Evolutionary conservation across 306 rosid genomes (phyloP), one percentile per base, ranked within the genome.

Genomic region (Trifolium repens): DNA sequence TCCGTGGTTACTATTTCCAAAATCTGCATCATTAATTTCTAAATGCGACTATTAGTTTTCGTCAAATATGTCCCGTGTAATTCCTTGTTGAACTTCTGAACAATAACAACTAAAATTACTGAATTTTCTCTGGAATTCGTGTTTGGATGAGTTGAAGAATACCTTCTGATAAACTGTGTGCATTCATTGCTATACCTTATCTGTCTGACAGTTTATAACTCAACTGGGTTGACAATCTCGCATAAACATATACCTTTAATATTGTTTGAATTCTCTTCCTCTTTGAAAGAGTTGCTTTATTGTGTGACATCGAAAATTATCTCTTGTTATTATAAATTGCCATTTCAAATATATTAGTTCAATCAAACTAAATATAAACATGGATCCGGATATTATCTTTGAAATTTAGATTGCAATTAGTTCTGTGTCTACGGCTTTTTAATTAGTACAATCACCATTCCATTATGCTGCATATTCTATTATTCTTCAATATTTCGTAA

Each of bases 241-340:
- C 17, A 47, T 10, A 14, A 19, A 46, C 24, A 66, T 7, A 4
- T 43, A 22, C 34, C 30, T 43, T 67, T 40, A 46, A 40, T 40
- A 78, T 72, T 64, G 17, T 66, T 47, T 53, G 47, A 57, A 30
- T 50, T 60, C 32, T 35, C 37, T 62, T 55, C 46, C 11, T 80
- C 64, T 47, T 80, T 77, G 72, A 70, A 72, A 54, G 68, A 73
- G 75, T 74, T 46, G 27, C 37, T 76, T 69, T 71, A 57, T 68
- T 35, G 7, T 35, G 61, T 10, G 34, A 3, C 10, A 32, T 69
- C 64, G 63, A 54, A 49, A 58, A 68, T 43, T 8, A 42, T 68
- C 30, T 42, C 52, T 19, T 55, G 9, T 68, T 60, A 67, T 59
- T 34, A 27, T 71, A n/a, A 8, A 7, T 39, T 71, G 26, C 9